Conservation (phyloP, 2,329 filamentous ascomycete species). For the Phaeosphaeriaceae sp. region DNA sequence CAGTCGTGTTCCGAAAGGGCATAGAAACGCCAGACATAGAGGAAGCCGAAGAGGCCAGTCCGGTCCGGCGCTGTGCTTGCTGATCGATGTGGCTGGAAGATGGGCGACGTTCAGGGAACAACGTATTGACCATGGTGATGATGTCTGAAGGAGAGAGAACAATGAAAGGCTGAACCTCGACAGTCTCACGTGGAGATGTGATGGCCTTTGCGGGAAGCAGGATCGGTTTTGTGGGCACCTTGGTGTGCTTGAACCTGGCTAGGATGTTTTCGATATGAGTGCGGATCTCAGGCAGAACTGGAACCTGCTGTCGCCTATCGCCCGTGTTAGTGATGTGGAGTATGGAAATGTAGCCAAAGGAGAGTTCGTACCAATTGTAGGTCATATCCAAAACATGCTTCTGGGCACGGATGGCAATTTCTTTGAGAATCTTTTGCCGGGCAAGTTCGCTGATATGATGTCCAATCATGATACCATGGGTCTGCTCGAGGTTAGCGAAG, state of each 20-base stretch:
- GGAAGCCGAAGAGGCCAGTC: constrained; percentile 56
- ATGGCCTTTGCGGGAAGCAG: constrained; percentile 75
- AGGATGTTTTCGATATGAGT: constrained; percentile 76
- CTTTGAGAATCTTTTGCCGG: constrained; percentile 74
- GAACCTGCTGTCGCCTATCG: constrained; percentile 64
- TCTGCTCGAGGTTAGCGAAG: constrained; percentile 53
- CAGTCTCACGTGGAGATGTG: constrained; percentile 76
- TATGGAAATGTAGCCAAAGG: constrained; percentile 18
- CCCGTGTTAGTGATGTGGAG: constrained; percentile 29
- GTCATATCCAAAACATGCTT: constrained; percentile 79
- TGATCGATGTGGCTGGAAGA: constrained; percentile 61
- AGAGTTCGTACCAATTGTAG: constrained; percentile 66
- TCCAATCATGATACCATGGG: constrained; percentile 74
- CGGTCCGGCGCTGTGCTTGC: constrained; percentile 54
- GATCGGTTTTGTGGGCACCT: constrained; percentile 60
- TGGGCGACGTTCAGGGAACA: constrained; percentile 79
- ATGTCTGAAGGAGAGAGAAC: constrained; percentile 82
- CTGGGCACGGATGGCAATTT: constrained; percentile 81
- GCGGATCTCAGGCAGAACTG: constrained; percentile 68
- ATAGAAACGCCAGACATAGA: constrained; percentile 58
- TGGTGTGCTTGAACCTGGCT: constrained; percentile 62
- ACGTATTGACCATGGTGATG: constrained; percentile 78
- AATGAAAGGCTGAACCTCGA: constrained; percentile 79
- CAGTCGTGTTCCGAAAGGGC: constrained; percentile 60
- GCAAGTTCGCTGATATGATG: constrained; percentile 93